Percentiles rank a stretch among this genome's conserved stretches.
These are phyloP conservation scores for Polygonum aviculare DNA, from an alignment of 148 eudicot species.

Conservation along the genomic window DNA sequence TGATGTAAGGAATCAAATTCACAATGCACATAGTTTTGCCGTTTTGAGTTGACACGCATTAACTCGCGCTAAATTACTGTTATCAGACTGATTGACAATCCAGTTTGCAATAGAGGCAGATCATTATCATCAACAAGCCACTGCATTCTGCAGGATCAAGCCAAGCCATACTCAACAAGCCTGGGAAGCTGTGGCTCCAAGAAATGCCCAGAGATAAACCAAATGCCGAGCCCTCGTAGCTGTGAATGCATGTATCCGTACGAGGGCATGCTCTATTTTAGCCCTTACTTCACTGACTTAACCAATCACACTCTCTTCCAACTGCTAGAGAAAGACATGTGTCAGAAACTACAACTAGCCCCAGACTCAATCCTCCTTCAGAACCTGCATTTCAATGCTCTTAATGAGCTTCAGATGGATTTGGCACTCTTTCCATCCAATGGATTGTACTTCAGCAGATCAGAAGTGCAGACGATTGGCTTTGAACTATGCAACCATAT, in stretches of 20 bases:
- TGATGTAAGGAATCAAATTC: slow-evolving; percentile 41
- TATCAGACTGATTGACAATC: slow-evolving; percentile 70
- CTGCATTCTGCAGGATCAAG: slow-evolving; percentile 47
- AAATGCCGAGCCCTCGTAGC: slow-evolving; percentile 70
- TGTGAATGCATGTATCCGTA: slow-evolving; percentile 83
- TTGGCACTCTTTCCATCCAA: slow-evolving; percentile 64
- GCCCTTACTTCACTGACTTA: slow-evolving; percentile 66
- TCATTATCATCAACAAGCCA: slow-evolving; percentile 30
- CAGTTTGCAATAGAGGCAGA: slow-evolving; percentile 41
- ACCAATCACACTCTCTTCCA: slow-evolving; percentile 58
- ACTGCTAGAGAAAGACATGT: slow-evolving; percentile 67
- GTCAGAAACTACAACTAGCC: slow-evolving; percentile 55
- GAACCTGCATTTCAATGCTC: slow-evolving; percentile 59
- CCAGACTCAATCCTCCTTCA: slow-evolving; percentile 76
- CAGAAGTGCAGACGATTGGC: slow-evolving; percentile 62
- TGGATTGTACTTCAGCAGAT: slow-evolving; percentile 44
- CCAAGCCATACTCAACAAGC: slow-evolving; percentile 65
- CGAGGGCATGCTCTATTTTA: slow-evolving; percentile 73
- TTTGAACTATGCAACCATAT: slow-evolving; percentile 64
- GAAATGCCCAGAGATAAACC: slow-evolving; percentile 37
- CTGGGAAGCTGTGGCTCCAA: slow-evolving; percentile 58
- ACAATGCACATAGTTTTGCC: background rate
- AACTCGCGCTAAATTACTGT: background rate
- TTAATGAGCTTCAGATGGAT: slow-evolving; percentile 74
- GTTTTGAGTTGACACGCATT: background rate